Evolutionary conservation across 192 early-diverging fungal genomes (phyloP).

Genomic region (Phycomyces nitens): DNA sequence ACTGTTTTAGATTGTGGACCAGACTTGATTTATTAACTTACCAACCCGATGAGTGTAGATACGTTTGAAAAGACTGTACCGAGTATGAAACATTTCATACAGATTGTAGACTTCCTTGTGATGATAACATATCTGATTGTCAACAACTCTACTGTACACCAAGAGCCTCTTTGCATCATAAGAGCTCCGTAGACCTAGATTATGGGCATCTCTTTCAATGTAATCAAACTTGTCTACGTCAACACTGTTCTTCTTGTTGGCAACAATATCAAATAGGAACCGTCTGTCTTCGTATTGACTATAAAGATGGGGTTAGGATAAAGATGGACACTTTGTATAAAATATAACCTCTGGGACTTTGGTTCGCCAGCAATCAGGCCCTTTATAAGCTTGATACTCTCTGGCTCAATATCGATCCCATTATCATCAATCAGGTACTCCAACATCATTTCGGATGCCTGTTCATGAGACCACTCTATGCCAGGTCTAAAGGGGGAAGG

Average conservation of each 20-base stretch:
- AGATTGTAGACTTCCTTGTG: constrained; percentile 89
- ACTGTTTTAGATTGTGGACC: not conserved
- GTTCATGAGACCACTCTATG: constrained; percentile 67
- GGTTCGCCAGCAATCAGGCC: constrained; percentile 66
- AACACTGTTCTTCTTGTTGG: constrained; percentile 89
- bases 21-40: constrained; percentile 30
- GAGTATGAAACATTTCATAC: constrained; percentile 81
- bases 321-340: not conserved
- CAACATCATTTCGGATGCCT: constrained; percentile 84
- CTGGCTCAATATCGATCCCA: constrained; percentile 61
- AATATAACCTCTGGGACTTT: constrained; percentile 38
- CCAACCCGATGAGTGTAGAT: constrained; percentile 87
- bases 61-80: constrained; percentile 74
- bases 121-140: constrained; percentile 86
- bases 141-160: constrained; percentile 78
- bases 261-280: constrained; percentile 95
- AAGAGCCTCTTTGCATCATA: constrained; percentile 63
- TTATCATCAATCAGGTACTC: constrained; percentile 71
- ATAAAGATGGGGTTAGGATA: not conserved
- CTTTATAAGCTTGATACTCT: constrained; percentile 64
- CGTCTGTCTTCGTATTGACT: constrained; percentile 42
- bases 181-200: constrained; percentile 60
- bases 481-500: constrained; percentile 39
- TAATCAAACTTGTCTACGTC: constrained; percentile 95
- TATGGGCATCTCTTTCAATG: constrained; percentile 75